A percentile compares a stretch with the other conserved stretches of the same genome.
Evolutionary conservation across 2,329 filamentous ascomycete species (phyloP).

Genomic region (Diaporthe sp.): DNA sequence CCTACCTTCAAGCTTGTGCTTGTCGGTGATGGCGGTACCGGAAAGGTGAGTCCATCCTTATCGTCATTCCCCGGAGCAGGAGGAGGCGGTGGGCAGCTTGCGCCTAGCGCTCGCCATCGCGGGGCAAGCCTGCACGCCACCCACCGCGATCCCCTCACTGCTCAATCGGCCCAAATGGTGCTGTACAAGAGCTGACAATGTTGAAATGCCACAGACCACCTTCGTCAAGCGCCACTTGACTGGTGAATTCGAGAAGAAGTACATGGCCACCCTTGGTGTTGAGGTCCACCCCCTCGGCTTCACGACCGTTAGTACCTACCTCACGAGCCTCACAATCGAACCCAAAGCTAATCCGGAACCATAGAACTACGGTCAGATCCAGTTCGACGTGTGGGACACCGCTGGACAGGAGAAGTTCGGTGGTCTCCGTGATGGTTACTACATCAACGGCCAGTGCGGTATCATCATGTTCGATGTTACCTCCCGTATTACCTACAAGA

Average conservation of each 20-base stretch:
- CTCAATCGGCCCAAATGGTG: constrained; percentile 13
- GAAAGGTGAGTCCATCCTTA: constrained; percentile 81
- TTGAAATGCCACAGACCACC: constrained; percentile 79
- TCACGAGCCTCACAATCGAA: constrained; percentile 43
- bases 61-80: constrained; percentile 33
- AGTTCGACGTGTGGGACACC: constrained; percentile 99
- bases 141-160: constrained; percentile 42
- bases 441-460: constrained; percentile 99
- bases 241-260: constrained; percentile 99
- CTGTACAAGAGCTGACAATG: constrained; percentile 32
- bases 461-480: constrained; percentile 99
- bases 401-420: constrained; percentile 99
- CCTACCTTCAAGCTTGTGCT: constrained; percentile 99
- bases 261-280: constrained; percentile 99
- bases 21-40: constrained; percentile 98
- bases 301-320: constrained; percentile 83
- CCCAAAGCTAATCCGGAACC: constrained; percentile 55
- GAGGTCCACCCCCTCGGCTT: constrained; percentile 99
- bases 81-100: constrained; percentile 41
- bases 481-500: constrained; percentile 99
- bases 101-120: constrained; percentile 39
- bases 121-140: constrained; percentile 36
- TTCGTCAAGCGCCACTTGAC: constrained; percentile 99
- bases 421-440: constrained; percentile 99
- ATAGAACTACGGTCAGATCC: constrained; percentile 95